phyloP scores from a whole-genome alignment of 2,329 filamentous ascomycete genomes.

The Microsporum ferrugineum region DNA sequence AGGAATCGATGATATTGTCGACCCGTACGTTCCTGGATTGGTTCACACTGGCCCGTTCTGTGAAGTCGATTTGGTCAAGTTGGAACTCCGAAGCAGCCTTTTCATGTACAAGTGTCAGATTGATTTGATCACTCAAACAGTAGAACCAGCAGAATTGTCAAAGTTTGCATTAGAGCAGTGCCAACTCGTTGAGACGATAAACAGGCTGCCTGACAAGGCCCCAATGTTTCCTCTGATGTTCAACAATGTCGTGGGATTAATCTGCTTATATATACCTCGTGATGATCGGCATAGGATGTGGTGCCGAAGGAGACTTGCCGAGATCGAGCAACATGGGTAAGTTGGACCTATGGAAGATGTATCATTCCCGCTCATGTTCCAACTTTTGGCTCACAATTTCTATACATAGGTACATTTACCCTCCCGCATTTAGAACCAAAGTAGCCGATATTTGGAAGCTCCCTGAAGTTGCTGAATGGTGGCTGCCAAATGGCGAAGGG shows the following conservation, averaged over 20 bases:
- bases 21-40: slow-evolving; percentile 58
- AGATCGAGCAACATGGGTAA: slow-evolving; percentile 68
- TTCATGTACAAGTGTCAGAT: slow-evolving; percentile 73
- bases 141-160: slow-evolving; percentile 44
- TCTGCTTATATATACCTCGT: slow-evolving; percentile 66
- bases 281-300: slow-evolving; percentile 64
- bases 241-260: slow-evolving; percentile 65
- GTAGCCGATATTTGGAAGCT: slow-evolving; percentile 68
- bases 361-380: not conserved
- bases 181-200: slow-evolving; percentile 67
- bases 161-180: slow-evolving; percentile 58
- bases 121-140: slow-evolving; percentile 44
- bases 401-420: slow-evolving; percentile 63
- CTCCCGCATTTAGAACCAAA: slow-evolving; percentile 58
- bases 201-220: slow-evolving; percentile 58
- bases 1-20: slow-evolving; percentile 55
- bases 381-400: not conserved
- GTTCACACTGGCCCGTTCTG: slow-evolving; percentile 62
- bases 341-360: slow-evolving; percentile 22
- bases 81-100: slow-evolving; percentile 68
- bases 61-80: slow-evolving; percentile 59
- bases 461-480: slow-evolving; percentile 65
- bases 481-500: slow-evolving; percentile 73
- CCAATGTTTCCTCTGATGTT: slow-evolving; percentile 59
- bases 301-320: slow-evolving; percentile 66